These are phyloP conservation scores for Cystobasidium pallidum DNA, from an alignment of 1,284 basidiomycete genomes.

Conservation along the genomic window DNA sequence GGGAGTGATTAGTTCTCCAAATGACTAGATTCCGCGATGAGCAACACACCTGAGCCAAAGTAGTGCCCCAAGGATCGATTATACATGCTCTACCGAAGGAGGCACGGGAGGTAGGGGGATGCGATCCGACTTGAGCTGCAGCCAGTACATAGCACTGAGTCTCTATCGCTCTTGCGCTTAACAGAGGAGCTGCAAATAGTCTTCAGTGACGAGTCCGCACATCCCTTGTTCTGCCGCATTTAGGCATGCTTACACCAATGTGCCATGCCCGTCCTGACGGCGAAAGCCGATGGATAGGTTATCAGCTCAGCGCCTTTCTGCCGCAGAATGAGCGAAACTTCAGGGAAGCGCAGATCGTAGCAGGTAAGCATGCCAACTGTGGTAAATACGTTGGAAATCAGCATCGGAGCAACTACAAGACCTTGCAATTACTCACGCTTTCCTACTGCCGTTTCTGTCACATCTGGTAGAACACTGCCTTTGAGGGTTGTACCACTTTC, in stretches of 20 bases:
- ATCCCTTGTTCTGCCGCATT: constrained; percentile 47
- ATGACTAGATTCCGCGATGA: not conserved
- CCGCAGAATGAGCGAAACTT: constrained; percentile 58
- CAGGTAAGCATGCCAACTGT: constrained; percentile 59
- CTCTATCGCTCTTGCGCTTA: constrained; percentile 58
- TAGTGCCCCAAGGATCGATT: constrained; percentile 50
- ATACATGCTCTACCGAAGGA: constrained; percentile 50
- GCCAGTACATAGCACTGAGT: constrained; percentile 58
- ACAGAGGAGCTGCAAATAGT: constrained; percentile 50
- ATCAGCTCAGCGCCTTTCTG: constrained; percentile 60
- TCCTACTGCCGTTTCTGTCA: constrained; percentile 56
- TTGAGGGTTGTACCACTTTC: constrained; percentile 57
- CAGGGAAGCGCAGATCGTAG: constrained; percentile 63
- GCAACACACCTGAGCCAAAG: constrained; percentile 48
- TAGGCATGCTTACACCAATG: constrained; percentile 50
- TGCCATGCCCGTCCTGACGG: constrained; percentile 58
- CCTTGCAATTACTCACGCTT: constrained; percentile 48
- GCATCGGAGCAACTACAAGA: not conserved
- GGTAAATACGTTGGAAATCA: not conserved
- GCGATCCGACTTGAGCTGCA: constrained; percentile 56
- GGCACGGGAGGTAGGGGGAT: constrained; percentile 45
- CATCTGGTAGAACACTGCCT: constrained; percentile 56
- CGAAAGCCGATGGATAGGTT: constrained; percentile 62
- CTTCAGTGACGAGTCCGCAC: constrained; percentile 53
- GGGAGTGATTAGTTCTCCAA: too few species aligned